Evolutionary conservation across 108 stramenopile genomes (phyloP), one percentile per base, ranked within the genome.

Genomic region (Licmophora abbreviata): DNA sequence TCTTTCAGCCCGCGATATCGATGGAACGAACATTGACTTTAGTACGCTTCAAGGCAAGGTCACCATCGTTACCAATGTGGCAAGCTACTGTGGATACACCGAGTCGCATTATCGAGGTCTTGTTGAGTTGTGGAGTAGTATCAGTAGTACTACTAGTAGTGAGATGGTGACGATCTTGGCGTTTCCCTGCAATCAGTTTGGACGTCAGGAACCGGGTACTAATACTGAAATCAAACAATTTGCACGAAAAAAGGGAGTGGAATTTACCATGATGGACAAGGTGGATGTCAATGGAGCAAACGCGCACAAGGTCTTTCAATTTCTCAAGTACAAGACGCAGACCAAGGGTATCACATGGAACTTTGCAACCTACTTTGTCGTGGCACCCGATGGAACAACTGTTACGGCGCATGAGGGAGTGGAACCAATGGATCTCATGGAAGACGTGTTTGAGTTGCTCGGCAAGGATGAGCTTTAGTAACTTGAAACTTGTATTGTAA

Each of bases 141-240:
- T 83, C 15, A 63, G 71, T 32, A 50, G 24, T 1, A 48, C 71
- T n/a, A 20, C 63, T 7, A 49, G 65, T 15, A 58, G 38, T 37
- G 48, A 56, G 34, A 55, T 55, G 34, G 56, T 57, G 6, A 42
- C 31, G 43, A 54, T 85, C 44, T 48, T 81, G 44, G 77, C 77
- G 20, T 92, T 92, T 62, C 89, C 89, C 1, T 92, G 89, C 67
- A 85, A 92, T 55, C 89, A 92, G 49, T 92, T 92, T 64, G 89
- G 89, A 23, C 54, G 69, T 18, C 83, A 87, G 60, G 85, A 92
- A 66, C 85, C 89, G 8, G 81, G 72, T 12, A 54, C 52, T 29
- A 68, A 70, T 38, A 42, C 71, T 6, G 59, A 59, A 15, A 85
- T 87, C 54, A 59, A 68, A 38, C 23, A 63, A 23, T 92, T 92